Conservation (phyloP, 2,329 filamentous ascomycete genomes). For the Proliferodiscus dingleyae region DNA sequence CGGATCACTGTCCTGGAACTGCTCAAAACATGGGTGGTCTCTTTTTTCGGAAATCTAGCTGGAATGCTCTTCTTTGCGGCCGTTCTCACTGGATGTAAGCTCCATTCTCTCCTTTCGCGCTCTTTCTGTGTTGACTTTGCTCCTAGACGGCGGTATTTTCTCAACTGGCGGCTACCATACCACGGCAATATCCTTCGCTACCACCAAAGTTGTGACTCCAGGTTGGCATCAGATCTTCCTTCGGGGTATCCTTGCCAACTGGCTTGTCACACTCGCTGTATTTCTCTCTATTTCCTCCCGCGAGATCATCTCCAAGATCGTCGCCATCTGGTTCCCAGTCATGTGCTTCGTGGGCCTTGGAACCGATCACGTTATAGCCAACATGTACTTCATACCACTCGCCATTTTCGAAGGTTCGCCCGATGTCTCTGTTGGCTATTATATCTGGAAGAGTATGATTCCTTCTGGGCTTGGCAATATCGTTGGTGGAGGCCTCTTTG, state of each 20-base stretch:
- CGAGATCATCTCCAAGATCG: slow-evolving; percentile 48
- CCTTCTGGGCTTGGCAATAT: slow-evolving; percentile 50
- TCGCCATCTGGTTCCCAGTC: slow-evolving; percentile 52
- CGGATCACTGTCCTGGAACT: slow-evolving; percentile 32
- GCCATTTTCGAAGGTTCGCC: slow-evolving; percentile 45
- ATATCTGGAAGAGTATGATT: slow-evolving; percentile 54
- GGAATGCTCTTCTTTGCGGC: slow-evolving; percentile 44
- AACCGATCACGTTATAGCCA: slow-evolving; percentile 53
- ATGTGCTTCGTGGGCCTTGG: slow-evolving; percentile 50
- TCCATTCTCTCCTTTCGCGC: too few relatives aligned
- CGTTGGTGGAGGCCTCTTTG: slow-evolving; percentile 48
- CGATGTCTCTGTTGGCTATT: slow-evolving; percentile 41
- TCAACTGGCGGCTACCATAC: too few relatives aligned
- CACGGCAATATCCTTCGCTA: too few relatives aligned
- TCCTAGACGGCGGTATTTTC: too few relatives aligned
- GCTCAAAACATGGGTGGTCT: slow-evolving; percentile 38
- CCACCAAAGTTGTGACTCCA: slow-evolving; percentile 44
- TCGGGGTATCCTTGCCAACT: slow-evolving; percentile 49
- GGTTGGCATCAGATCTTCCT: slow-evolving; percentile 50
- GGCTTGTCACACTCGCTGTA: slow-evolving; percentile 51
- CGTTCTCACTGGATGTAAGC: slow-evolving; percentile 44
- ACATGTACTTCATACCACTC: slow-evolving; percentile 49
- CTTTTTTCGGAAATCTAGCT: slow-evolving; percentile 45
- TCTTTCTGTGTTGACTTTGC: too few relatives aligned
- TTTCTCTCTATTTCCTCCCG: slow-evolving; percentile 44